Evolutionary conservation across 2,329 filamentous ascomycete species (phyloP).

Genomic region (Penicillium sp.): DNA sequence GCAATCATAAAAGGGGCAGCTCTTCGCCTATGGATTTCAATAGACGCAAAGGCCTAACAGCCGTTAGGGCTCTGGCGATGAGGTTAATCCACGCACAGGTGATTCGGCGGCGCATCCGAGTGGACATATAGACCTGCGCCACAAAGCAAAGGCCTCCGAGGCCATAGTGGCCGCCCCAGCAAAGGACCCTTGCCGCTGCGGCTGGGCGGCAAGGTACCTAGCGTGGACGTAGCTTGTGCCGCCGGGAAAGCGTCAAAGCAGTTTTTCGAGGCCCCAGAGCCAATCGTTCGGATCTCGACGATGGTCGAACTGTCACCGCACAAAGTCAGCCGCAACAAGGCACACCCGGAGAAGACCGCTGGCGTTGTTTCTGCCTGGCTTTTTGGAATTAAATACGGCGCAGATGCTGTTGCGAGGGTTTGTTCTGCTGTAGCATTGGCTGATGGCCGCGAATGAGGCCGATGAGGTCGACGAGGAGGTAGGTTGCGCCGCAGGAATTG

Average conservation of each 20-base stretch:
- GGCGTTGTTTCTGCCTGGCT: neutral
- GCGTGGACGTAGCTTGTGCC: constrained; percentile 11
- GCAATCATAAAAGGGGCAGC: constrained; percentile 7
- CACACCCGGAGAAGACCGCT: neutral
- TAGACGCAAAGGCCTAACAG: neutral
- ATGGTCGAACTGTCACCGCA: neutral
- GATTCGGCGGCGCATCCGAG: constrained; percentile 15
- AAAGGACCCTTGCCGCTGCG: constrained; percentile 15
- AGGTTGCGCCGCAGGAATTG: neutral
- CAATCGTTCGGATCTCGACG: constrained; percentile 6
- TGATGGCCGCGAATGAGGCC: neutral
- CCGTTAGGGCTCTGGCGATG: constrained; percentile 10
- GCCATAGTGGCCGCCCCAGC: neutral
- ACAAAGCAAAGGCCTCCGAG: constrained; percentile 5
- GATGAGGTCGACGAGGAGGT: neutral
- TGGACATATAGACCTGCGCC: constrained; percentile 12
- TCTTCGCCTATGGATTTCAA: constrained; percentile 13
- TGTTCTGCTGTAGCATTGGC: neutral
- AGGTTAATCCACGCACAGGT: constrained; percentile 14
- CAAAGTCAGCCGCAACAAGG: constrained; percentile 7
- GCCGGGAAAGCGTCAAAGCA: constrained; percentile 5
- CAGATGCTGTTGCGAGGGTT: neutral
- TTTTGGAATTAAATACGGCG: neutral
- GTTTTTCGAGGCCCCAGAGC: constrained; percentile 11
- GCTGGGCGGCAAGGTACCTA: constrained; percentile 16